These are phyloP conservation scores for Haplosporangium sp. DNA, from an alignment of 371 early-diverging fungal species.

Conservation along the genomic window DNA sequence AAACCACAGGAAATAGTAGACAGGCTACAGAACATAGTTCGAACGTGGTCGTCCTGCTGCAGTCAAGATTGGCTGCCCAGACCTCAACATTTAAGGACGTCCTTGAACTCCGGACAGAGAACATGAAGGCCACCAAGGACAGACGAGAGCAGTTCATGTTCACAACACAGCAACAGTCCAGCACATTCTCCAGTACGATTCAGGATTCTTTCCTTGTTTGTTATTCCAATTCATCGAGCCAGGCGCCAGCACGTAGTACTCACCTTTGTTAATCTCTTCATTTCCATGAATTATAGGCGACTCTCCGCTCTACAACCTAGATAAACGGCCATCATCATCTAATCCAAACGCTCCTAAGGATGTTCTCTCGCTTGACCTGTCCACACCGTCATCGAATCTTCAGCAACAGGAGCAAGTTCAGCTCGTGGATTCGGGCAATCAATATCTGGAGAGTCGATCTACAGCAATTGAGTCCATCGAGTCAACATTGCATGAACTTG, in stretches of 20 bases:
- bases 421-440: conserved; percentile 42
- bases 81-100: conserved; percentile 92
- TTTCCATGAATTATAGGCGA: conserved; percentile 27
- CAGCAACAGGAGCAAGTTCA: conserved; percentile 58
- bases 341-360: conserved; percentile 46
- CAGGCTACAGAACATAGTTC: conserved; percentile 91
- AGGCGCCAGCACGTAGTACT: not conserved
- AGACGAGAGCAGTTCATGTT: conserved; percentile 71
- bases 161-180: conserved; percentile 48
- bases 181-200: conserved; percentile 47
- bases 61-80: conserved; percentile 90
- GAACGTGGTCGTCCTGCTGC: conserved; percentile 92
- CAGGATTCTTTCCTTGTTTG: not conserved
- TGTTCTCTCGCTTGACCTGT: conserved; percentile 57
- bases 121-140: conserved; percentile 80
- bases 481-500: conserved; percentile 97
- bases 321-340: conserved; percentile 31
- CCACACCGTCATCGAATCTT: conserved; percentile 49
- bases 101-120: conserved; percentile 92
- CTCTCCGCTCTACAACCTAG: conserved; percentile 51
- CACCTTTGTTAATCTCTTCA: conserved; percentile 4
- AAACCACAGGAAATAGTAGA: conserved; percentile 63
- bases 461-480: conserved; percentile 96
- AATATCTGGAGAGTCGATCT: conserved; percentile 86
- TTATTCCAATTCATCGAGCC: not conserved